Percentiles rank a stretch among this genome's conserved stretches.
These are phyloP conservation scores for Fusarium oligoseptatum DNA, from an alignment of 2,329 filamentous ascomycete species.

Conservation along the genomic window DNA sequence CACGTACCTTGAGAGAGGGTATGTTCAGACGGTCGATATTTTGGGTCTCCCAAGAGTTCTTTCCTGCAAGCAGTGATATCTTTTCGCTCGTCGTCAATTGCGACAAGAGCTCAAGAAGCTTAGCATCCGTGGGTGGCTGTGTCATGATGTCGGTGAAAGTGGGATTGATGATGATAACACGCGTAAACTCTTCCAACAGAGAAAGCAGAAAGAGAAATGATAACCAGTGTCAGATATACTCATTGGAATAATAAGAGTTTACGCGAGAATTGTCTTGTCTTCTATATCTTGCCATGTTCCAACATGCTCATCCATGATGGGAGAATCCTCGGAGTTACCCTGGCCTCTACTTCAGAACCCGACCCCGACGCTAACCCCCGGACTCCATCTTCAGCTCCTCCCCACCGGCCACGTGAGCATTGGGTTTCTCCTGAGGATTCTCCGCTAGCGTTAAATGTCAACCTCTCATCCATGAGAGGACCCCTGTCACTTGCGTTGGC, in stretches of 20 bases:
- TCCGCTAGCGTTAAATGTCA: not conserved
- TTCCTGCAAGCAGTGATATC: not conserved
- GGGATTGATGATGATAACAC: not conserved
- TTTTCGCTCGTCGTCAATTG: not conserved
- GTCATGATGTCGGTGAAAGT: not conserved
- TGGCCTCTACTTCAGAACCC: not conserved
- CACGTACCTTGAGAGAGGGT: not conserved
- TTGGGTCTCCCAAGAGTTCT: not conserved
- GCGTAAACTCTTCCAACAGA: not conserved
- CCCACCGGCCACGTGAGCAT: not conserved
- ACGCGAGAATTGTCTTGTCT: not conserved
- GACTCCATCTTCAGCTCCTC: not conserved
- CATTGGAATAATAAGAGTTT: not conserved
- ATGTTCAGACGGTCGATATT: not conserved
- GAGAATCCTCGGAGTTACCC: not conserved
- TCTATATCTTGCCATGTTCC: not conserved
- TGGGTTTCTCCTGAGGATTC: not conserved
- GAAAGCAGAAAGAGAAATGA: not conserved
- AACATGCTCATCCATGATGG: not conserved
- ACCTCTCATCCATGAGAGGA: not conserved
- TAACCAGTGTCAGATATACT: not conserved
- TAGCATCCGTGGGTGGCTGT: not conserved
- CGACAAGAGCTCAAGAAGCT: not conserved
- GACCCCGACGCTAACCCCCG: not conserved
- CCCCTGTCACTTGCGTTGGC: not conserved